phyloP scores from a whole-genome alignment of 495 filamentous ascomycete species.

The Filosporella fistucella region DNA sequence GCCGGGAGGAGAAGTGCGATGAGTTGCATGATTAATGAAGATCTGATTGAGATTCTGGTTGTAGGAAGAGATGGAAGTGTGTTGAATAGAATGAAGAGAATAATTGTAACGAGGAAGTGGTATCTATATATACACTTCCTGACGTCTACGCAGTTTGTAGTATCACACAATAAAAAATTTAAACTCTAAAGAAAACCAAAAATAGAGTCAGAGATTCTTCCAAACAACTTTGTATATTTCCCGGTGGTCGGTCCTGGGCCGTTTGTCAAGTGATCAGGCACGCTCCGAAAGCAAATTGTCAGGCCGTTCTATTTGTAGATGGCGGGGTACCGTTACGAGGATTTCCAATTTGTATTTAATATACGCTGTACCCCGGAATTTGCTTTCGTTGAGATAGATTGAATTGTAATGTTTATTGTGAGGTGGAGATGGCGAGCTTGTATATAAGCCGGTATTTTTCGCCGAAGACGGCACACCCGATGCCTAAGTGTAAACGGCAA shows the following conservation, averaged over 20 bases:
- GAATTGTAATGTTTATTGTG: too few relatives aligned
- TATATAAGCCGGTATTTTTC: too few relatives aligned
- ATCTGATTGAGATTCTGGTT: too few relatives aligned
- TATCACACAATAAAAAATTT: too few relatives aligned
- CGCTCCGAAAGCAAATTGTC: not conserved
- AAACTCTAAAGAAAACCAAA: not conserved
- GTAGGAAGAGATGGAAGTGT: too few relatives aligned
- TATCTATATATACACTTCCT: not conserved
- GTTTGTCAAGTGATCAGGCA: not conserved
- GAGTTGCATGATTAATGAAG: slow-evolving; percentile 43
- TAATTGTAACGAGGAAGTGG: too few relatives aligned
- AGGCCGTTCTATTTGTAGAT: slow-evolving; percentile 1
- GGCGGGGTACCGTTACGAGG: not conserved
- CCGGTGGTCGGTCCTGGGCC: not conserved
- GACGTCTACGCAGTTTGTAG: not conserved
- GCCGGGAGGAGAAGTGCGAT: slow-evolving; percentile 39
- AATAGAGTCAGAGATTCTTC: too few relatives aligned
- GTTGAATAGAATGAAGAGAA: too few relatives aligned
- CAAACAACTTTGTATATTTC: not conserved
- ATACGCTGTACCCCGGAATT: not conserved
- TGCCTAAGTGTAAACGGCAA: too few relatives aligned
- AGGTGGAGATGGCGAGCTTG: too few relatives aligned
- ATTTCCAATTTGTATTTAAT: slow-evolving; percentile 6
- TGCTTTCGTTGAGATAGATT: not conserved
- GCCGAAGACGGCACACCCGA: too few relatives aligned